Evolutionary conservation across 2,329 filamentous ascomycete species (phyloP).

Genomic region (Hysterium pulicare): DNA sequence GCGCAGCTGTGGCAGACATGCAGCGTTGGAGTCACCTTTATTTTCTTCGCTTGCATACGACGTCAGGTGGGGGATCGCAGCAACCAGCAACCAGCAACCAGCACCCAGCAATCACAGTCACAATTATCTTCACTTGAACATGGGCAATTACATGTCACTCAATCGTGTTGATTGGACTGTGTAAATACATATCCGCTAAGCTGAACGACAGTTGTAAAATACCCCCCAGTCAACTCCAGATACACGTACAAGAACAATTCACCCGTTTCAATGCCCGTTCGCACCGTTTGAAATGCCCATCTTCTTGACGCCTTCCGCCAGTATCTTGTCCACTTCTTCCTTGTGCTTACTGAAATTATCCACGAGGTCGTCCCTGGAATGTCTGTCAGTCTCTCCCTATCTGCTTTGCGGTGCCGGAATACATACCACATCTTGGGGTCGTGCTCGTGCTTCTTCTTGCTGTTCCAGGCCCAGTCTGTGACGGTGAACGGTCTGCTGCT

Average conservation of each 20-base stretch:
- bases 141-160: no score
- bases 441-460: conserved; percentile 48
- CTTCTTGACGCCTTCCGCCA: conserved; percentile 33
- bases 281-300: conserved; percentile 5
- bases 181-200: no score
- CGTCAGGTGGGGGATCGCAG: no score
- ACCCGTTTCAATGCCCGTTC: neutral
- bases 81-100: no score
- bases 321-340: conserved; percentile 46
- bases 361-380: conserved; percentile 44
- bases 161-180: no score
- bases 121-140: no score
- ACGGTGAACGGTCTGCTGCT: conserved; percentile 39
- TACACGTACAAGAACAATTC: neutral
- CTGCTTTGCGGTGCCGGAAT: neutral
- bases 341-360: conserved; percentile 50
- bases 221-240: neutral
- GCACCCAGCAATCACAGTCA: no score
- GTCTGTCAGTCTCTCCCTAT: neutral
- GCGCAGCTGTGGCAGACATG: neutral
- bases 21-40: no score
- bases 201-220: neutral
- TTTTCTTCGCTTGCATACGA: no score
- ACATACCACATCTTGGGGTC: conserved; percentile 45
- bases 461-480: conserved; percentile 35